Percentiles rank a stretch among this genome's conserved stretches.
phyloP scores from a whole-genome alignment of 2,329 filamentous ascomycete genomes.

The Hypomyces rosellus region DNA sequence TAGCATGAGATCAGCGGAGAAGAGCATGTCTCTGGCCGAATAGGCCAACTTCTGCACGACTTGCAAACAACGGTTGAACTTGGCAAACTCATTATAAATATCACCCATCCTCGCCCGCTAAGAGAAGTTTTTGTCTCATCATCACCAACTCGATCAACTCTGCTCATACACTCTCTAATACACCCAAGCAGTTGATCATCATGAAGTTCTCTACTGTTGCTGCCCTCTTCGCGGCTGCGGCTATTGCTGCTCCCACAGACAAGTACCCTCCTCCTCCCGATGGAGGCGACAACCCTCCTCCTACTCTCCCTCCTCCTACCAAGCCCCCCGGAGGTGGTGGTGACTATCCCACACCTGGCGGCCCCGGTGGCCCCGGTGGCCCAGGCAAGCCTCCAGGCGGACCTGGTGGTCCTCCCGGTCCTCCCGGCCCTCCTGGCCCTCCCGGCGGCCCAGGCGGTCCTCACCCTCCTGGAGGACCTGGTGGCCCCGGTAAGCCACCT shows the following conservation, averaged over 20 bases:
- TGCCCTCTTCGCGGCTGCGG: slow-evolving; percentile 11
- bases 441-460: not conserved
- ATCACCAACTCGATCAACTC: too few species aligned
- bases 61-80: too few species aligned
- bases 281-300: not conserved
- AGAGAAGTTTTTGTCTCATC: too few species aligned
- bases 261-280: not conserved
- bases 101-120: too few species aligned
- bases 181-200: slow-evolving; percentile 1
- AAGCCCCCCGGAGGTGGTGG: not conserved
- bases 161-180: not conserved
- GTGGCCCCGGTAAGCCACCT: not conserved
- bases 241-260: slow-evolving; percentile 12
- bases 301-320: slow-evolving; percentile 3
- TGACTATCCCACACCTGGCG: too few species aligned
- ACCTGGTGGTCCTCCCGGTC: not conserved
- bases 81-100: too few species aligned
- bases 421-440: not conserved
- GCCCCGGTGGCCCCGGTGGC: not conserved
- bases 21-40: too few species aligned
- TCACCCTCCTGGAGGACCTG: not conserved
- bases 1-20: too few species aligned
- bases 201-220: slow-evolving; percentile 17
- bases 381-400: too few species aligned
- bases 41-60: too few species aligned